phyloP scores from a whole-genome alignment of 768 basidiomycete genomes.

The Suillus sp. region DNA sequence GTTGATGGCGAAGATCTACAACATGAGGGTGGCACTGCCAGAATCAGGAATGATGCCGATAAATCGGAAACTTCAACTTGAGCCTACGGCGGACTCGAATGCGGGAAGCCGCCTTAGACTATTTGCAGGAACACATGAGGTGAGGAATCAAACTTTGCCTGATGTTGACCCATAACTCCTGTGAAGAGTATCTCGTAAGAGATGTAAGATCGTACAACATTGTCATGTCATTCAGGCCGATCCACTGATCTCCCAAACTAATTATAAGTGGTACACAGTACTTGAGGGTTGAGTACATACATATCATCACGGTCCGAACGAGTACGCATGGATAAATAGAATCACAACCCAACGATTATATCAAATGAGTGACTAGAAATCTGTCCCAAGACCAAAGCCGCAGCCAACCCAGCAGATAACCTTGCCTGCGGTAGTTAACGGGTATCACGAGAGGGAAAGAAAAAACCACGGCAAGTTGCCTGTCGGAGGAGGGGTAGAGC shows the following conservation, averaged over 20 bases:
- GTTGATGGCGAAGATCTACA: background rate
- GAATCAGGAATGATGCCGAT: background rate
- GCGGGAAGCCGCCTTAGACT: background rate
- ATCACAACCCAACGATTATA: conserved; percentile 10
- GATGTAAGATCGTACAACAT: background rate
- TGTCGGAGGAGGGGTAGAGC: conserved; percentile 3
- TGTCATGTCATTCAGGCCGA: background rate
- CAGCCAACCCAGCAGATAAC: background rate
- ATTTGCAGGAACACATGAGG: background rate
- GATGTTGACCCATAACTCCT: background rate
- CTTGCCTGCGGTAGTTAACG: conserved; percentile 11
- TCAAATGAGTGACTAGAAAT: conserved; percentile 10
- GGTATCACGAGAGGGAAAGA: conserved; percentile 33
- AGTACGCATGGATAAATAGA: conserved; percentile 25
- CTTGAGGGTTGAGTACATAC: conserved; percentile 22
- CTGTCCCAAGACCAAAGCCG: background rate
- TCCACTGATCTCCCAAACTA: background rate
- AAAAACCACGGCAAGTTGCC: conserved; percentile 19
- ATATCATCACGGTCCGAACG: conserved; percentile 19
- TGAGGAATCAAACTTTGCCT: background rate
- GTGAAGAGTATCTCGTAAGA: background rate
- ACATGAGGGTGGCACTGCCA: background rate
- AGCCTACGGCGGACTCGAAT: background rate
- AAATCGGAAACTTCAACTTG: background rate
- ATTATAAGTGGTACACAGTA: conserved; percentile 14